A percentile compares a stretch with the other conserved stretches of the same genome.
Evolutionary conservation across 306 rosid genomes (phyloP).

Genomic region (Rosa rugosa): DNA sequence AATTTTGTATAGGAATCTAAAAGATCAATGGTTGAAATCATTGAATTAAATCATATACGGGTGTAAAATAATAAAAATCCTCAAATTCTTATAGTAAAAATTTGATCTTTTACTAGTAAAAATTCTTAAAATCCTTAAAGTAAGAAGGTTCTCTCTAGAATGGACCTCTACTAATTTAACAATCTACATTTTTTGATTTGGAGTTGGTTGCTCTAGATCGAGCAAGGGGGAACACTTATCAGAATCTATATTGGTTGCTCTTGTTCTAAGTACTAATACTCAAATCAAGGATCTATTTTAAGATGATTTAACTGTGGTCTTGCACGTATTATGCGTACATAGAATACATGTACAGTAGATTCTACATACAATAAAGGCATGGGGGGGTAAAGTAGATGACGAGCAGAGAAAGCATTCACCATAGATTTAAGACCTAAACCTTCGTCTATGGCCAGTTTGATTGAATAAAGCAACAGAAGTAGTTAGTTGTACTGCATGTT

Average conservation of each 20-base stretch:
- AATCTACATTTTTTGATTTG: too few species aligned
- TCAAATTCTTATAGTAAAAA: too few species aligned
- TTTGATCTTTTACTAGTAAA: too few species aligned
- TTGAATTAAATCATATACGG: too few species aligned
- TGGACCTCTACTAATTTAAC: too few species aligned
- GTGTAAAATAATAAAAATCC: too few species aligned
- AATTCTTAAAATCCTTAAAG: too few species aligned
- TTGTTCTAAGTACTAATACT: background rate
- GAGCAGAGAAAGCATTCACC: background rate
- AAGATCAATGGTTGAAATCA: too few species aligned
- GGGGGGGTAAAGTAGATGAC: constrained; percentile 1
- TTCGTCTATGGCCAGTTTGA: background rate
- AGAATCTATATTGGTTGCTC: background rate
- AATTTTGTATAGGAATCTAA: too few species aligned
- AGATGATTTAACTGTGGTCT: background rate
- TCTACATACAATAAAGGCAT: background rate
- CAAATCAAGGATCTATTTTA: background rate
- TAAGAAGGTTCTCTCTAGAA: too few species aligned
- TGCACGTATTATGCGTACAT: background rate
- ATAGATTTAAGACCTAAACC: background rate
- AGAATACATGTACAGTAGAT: background rate
- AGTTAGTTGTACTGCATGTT: constrained; percentile 9
- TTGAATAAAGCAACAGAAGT: background rate
- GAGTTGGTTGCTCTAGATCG: too few species aligned
- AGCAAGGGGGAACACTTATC: too few species aligned